Evolutionary conservation across 805 yeast genomes (phyloP).

Genomic region (Torulaspora franciscae): DNA sequence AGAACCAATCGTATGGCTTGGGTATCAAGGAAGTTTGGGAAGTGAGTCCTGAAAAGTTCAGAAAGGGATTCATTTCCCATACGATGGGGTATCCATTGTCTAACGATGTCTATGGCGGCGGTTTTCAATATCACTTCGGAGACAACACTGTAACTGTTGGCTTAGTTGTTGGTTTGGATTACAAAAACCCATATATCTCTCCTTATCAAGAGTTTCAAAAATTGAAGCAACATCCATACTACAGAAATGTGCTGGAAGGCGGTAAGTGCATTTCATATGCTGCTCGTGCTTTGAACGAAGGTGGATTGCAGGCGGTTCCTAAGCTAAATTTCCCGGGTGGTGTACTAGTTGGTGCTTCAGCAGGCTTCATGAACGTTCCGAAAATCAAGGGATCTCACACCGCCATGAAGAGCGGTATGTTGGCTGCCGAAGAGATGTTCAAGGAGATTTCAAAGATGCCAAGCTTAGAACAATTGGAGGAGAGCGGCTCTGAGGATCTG

Average conservation of each 20-base stretch:
- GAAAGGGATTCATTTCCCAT: slow-evolving; percentile 77
- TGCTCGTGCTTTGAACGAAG: slow-evolving; percentile 95
- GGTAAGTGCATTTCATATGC: slow-evolving; percentile 93
- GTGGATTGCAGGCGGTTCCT: slow-evolving; percentile 93
- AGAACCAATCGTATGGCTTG: slow-evolving; percentile 87
- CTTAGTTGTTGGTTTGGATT: slow-evolving; percentile 90
- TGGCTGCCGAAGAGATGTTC: slow-evolving; percentile 86
- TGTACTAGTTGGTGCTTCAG: slow-evolving; percentile 87
- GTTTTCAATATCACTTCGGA: slow-evolving; percentile 95
- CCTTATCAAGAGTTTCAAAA: slow-evolving; percentile 95
- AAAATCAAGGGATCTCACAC: slow-evolving; percentile 97
- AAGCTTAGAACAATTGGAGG: slow-evolving; percentile 40
- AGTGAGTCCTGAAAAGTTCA: slow-evolving; percentile 74
- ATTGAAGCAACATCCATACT: slow-evolving; percentile 88
- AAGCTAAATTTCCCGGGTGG: slow-evolving; percentile 93
- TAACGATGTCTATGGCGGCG: slow-evolving; percentile 84
- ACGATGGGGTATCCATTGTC: slow-evolving; percentile 84
- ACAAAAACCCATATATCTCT: slow-evolving; percentile 88
- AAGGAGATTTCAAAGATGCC: slow-evolving; percentile 45
- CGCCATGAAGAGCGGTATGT: slow-evolving; percentile 91
- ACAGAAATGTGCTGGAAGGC: slow-evolving; percentile 65
- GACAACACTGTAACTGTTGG: slow-evolving; percentile 90
- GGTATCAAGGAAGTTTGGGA: slow-evolving; percentile 98
- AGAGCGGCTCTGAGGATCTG: slow-evolving; percentile 38
- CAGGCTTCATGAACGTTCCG: slow-evolving; percentile 96